Evolutionary conservation across 1,284 basidiomycete species (phyloP).

Genomic region (Melampsora abietis-canadensis): DNA sequence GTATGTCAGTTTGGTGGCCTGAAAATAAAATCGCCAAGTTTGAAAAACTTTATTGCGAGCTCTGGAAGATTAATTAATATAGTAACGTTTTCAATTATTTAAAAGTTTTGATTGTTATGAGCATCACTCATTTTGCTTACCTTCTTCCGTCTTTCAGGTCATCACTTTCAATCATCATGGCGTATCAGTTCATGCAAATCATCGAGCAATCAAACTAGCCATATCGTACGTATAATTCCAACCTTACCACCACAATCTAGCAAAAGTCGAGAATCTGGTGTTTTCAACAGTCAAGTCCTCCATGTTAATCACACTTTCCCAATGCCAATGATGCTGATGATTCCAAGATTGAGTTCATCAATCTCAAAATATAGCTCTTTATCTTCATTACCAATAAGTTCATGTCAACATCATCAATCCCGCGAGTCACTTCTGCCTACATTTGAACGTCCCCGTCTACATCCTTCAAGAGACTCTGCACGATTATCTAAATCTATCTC

Average conservation of each 20-base stretch:
- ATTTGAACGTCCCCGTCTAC: too few relatives aligned
- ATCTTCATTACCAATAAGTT: conserved; percentile 15
- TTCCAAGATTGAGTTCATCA: background rate
- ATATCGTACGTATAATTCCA: background rate
- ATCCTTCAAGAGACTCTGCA: too few relatives aligned
- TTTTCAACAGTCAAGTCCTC: conserved; percentile 3
- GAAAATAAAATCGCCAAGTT: conserved; percentile 22
- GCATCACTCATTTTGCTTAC: too few relatives aligned
- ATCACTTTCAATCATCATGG: conserved; percentile 43
- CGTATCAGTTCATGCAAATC: conserved; percentile 35
- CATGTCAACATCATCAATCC: conserved; percentile 15
- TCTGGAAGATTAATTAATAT: conserved; percentile 38
- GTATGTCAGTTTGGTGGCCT: conserved; percentile 42
- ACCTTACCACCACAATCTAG: background rate
- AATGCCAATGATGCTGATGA: conserved; percentile 29
- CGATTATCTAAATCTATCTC: too few relatives aligned
- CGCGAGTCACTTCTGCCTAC: too few relatives aligned
- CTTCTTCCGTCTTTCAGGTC: conserved; percentile 4
- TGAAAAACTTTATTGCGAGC: conserved; percentile 22
- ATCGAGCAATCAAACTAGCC: conserved; percentile 27
- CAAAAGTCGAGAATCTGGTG: background rate
- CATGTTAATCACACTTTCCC: conserved; percentile 27
- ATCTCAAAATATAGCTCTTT: conserved; percentile 25
- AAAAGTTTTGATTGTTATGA: background rate
- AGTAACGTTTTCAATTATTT: conserved; percentile 9